A percentile compares a stretch with the other conserved stretches of the same genome.
These are phyloP conservation scores for Colletotrichum siamense DNA, from an alignment of 2,329 filamentous ascomycete species.

Conservation along the genomic window DNA sequence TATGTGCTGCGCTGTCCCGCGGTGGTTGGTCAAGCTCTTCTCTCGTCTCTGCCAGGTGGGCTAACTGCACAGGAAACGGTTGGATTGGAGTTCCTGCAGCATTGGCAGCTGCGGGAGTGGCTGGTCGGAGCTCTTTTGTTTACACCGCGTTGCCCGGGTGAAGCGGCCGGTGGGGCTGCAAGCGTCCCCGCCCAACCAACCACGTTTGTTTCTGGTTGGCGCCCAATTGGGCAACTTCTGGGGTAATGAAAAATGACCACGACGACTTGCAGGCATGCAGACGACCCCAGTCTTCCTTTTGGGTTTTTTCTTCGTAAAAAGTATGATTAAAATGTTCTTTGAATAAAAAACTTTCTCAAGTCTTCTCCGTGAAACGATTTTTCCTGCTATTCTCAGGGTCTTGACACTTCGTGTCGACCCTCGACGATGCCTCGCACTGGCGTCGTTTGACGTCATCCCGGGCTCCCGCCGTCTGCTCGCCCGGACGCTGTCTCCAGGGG, in stretches of 20 bases:
- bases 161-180: neutral
- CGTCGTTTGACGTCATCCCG: conserved; percentile 10
- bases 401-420: neutral
- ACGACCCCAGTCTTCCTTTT: neutral
- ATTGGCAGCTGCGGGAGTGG: conserved; percentile 17
- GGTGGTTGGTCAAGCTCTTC: conserved; percentile 15
- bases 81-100: conserved; percentile 15
- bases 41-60: neutral
- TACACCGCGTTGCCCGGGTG: conserved; percentile 15
- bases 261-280: neutral
- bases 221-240: conserved; percentile 4
- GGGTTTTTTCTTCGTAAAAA: neutral
- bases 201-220: neutral
- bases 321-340: neutral
- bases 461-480: neutral
- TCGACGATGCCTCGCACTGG: neutral
- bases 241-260: neutral
- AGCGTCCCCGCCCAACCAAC: conserved; percentile 2
- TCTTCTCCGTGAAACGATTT: no score
- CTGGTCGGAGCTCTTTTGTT: conserved; percentile 12
- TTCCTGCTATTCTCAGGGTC: neutral
- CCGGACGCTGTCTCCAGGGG: conserved; percentile 2
- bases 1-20: conserved; percentile 19
- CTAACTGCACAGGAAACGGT: neutral
- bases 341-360: no score